Evolutionary conservation across 257 asterid genomes (phyloP), one percentile per base, ranked within the genome.

Genomic region (Solanum medicagineum): DNA sequence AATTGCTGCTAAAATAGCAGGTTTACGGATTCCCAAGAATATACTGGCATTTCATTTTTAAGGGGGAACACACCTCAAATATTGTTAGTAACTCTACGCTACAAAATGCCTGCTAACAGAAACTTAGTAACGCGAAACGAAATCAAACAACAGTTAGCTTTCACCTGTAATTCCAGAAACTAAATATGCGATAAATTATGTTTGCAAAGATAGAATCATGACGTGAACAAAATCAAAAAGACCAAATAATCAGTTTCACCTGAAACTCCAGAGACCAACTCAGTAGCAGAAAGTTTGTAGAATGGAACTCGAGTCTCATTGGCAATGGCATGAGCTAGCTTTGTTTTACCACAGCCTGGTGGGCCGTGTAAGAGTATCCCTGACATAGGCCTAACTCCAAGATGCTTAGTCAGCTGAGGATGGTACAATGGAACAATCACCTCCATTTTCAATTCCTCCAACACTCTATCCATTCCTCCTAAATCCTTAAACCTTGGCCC

Each of bases 301-400:
- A 96, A 96, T 24, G 98, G 95, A 20, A 91, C 92, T 8, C 98
- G 91, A 6, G 97, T 87, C 87, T 96, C 99, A 86, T 96, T 96
- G 59, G 99, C 99, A 90, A 96, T 94, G 66, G 99, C 99, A 70
- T 92, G 95, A 89, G 98, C 98, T 87, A 96, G 92, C 89, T 84
- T 93, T 8, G 99, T 95, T 88, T 96, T 96, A 85, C 99, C 99
- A 90, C 99, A 96, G 1, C 99, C 99, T 20, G 98, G 99, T 20
- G 98, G 99, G 8, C 99, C 99, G 15, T 95, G 94, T 40, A 96
- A 88, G 88, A 96, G 87, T 81, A 96, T 91, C 79, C 99, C 99
- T 17, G 94, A 73, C 85, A 91, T 87, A 15, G 99, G 98, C 86
- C 88, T 92, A 75, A 93, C 95, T 49, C 98, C 98, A 11, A 95